A percentile compares a stretch with the other conserved stretches of the same genome.
These are phyloP conservation scores for Alternaria consortialis DNA, from an alignment of 2,329 filamentous ascomycete species.

Conservation along the genomic window DNA sequence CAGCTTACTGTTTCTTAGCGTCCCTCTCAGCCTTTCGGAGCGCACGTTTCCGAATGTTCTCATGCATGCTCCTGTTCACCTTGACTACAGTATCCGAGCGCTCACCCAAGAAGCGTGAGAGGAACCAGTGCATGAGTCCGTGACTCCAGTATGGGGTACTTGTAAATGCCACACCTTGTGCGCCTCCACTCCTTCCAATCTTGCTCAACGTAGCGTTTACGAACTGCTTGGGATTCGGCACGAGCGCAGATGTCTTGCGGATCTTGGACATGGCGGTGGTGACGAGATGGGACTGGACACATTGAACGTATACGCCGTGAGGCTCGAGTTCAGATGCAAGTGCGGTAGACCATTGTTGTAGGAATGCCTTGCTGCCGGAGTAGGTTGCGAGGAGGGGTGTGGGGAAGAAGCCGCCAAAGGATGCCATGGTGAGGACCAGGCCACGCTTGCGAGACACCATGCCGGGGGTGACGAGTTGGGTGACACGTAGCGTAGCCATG, in stretches of 20 bases:
- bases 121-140: conserved; percentile 83
- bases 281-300: conserved; percentile 91
- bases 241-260: conserved; percentile 75
- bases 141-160: conserved; percentile 96
- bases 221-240: conserved; percentile 84
- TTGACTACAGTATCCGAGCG: conserved; percentile 66
- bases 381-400: conserved; percentile 95
- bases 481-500: conserved; percentile 86
- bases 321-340: conserved; percentile 83
- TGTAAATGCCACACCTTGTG: conserved; percentile 80
- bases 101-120: conserved; percentile 68
- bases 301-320: conserved; percentile 85
- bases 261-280: conserved; percentile 98
- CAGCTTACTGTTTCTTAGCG: conserved; percentile 67
- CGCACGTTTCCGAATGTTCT: conserved; percentile 81
- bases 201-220: conserved; percentile 81
- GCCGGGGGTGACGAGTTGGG: conserved; percentile 82
- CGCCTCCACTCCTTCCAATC: conserved; percentile 79
- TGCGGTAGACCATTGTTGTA: conserved; percentile 93
- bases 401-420: conserved; percentile 90
- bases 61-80: conserved; percentile 76
- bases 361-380: conserved; percentile 96
- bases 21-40: conserved; percentile 85
- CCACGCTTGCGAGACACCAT: conserved; percentile 87
- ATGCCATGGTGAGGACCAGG: conserved; percentile 95